Conservation (phyloP, 495 filamentous ascomycete genomes). For the Aspergillus nidulans region DNA sequence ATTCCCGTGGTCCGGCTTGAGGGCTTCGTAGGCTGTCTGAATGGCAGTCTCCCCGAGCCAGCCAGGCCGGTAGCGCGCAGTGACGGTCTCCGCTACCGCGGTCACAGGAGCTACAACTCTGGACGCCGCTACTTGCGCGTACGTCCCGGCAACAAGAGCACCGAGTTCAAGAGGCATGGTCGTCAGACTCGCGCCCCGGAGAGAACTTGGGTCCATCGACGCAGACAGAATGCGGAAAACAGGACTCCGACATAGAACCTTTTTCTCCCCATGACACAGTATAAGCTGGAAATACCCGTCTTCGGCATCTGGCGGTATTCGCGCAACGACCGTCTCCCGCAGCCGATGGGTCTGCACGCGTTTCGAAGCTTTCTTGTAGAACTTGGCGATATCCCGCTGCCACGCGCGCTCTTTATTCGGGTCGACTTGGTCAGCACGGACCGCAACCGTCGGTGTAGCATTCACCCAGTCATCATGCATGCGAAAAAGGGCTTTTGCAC, state of each 20-base stretch:
- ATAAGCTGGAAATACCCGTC: constrained; percentile 67
- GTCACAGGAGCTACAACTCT: constrained; percentile 46
- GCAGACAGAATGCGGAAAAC: constrained; percentile 61
- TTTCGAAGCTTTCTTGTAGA: constrained; percentile 44
- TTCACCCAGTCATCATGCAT: constrained; percentile 57
- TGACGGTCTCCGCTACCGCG: constrained; percentile 32
- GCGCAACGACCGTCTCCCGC: constrained; percentile 57
- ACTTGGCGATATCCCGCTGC: constrained; percentile 62
- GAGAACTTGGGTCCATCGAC: constrained; percentile 51
- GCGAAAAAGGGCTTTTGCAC: constrained; percentile 54
- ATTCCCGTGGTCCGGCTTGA: constrained; percentile 27
- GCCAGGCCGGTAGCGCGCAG: constrained; percentile 34
- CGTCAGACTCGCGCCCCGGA: constrained; percentile 59
- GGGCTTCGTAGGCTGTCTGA: constrained; percentile 34
- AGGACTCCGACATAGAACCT: constrained; percentile 58
- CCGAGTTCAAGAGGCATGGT: constrained; percentile 63
- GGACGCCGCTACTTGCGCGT: constrained; percentile 46
- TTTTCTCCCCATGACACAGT: constrained; percentile 52
- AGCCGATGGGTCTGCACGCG: constrained; percentile 43
- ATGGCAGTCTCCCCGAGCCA: constrained; percentile 39
- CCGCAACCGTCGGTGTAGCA: constrained; percentile 54
- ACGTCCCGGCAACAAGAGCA: constrained; percentile 50
- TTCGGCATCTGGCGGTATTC: constrained; percentile 56
- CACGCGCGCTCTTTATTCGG: constrained; percentile 55
- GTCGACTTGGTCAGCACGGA: constrained; percentile 40